These are phyloP conservation scores for Penicillium hordei DNA, from an alignment of 2,329 filamentous ascomycete genomes.

Conservation along the genomic window DNA sequence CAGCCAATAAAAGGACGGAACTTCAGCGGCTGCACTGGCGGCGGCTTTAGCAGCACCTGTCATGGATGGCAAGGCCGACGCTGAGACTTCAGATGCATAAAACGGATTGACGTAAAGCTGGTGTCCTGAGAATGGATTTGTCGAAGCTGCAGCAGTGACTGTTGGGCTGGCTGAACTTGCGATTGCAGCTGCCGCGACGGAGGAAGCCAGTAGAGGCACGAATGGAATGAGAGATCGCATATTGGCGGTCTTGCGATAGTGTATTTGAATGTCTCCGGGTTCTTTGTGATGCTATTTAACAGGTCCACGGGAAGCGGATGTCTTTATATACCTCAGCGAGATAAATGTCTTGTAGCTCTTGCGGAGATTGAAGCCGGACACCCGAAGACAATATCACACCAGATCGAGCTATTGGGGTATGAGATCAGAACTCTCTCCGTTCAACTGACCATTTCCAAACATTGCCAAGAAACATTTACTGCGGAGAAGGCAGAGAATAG, in stretches of 20 bases:
- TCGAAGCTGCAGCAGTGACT: slow-evolving; percentile 40
- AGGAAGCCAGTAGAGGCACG: slow-evolving; percentile 18
- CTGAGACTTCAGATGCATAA: slow-evolving; percentile 55
- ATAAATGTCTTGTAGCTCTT: neutral
- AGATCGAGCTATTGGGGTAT: neutral
- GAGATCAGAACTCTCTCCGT: neutral
- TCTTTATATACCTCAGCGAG: slow-evolving; percentile 1
- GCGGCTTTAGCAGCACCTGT: slow-evolving; percentile 55
- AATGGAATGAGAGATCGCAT: slow-evolving; percentile 24
- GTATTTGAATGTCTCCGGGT: neutral
- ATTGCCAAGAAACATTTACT: slow-evolving; percentile 1
- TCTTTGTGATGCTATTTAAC: neutral
- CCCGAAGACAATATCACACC: neutral
- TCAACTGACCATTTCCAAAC: neutral
- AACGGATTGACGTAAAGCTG: slow-evolving; percentile 54
- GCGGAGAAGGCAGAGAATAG: neutral
- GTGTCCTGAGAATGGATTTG: slow-evolving; percentile 54
- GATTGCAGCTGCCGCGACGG: slow-evolving; percentile 22
- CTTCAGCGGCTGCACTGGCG: slow-evolving; percentile 49
- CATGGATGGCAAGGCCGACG: slow-evolving; percentile 62
- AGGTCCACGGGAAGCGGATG: neutral
- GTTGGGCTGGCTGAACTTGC: slow-evolving; percentile 18
- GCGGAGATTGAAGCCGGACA: slow-evolving; percentile 1
- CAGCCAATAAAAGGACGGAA: slow-evolving; percentile 56
- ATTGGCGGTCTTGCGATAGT: slow-evolving; percentile 1